Evolutionary conservation across 129 eudicot genomes (phyloP), one percentile per base, ranked within the genome.

Genomic region (Lonicera japonica): DNA sequence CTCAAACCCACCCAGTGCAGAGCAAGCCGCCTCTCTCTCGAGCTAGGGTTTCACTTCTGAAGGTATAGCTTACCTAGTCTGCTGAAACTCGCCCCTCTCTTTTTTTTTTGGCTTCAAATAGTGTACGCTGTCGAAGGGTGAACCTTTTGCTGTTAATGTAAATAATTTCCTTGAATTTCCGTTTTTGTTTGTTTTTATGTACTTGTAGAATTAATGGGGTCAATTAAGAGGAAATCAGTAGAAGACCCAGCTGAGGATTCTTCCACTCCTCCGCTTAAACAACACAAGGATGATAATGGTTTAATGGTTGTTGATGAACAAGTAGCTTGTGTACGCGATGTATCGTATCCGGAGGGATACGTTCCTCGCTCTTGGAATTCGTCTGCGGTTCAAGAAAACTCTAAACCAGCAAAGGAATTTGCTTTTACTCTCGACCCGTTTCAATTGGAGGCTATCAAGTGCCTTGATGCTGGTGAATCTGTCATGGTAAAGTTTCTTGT

Each of bases 361-460:
- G 76, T 75, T 61, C 73, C 67, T 43, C 73, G 57, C 23, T 58
- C 69, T 17, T 62, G 69, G 0, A 65, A 65, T 51, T 63, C 75
- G 11, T 56, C 39, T 62, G 14, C 17, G 39, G 21, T 36, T 45
- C 75, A 70, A 21, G 74, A 74, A 71, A 76, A 86, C 34, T 25
- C 70, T 5, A 84, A 75, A 53, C 96, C 96, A 20, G 96, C 99
- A 7, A 94, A 85, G 80, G 96, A 88, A 34, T 94, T 82, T 63
- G 92, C 96, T 13, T 94, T 94, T 40, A 55, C 78, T 7, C 87
- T 94, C 9, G 96, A 94, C 68, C 95, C 96, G 65, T 92, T 92
- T 71, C 96, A 94, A 80, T 62, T 80, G 3, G 96, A 88, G 71
- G 95, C 99, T 5, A 83, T 94, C 25, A 80, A 79, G 66, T 94